Base-by-base conservation (phyloP, 2,329 filamentous ascomycete genomes). In the Ceratocystis eucalypticola region DNA sequence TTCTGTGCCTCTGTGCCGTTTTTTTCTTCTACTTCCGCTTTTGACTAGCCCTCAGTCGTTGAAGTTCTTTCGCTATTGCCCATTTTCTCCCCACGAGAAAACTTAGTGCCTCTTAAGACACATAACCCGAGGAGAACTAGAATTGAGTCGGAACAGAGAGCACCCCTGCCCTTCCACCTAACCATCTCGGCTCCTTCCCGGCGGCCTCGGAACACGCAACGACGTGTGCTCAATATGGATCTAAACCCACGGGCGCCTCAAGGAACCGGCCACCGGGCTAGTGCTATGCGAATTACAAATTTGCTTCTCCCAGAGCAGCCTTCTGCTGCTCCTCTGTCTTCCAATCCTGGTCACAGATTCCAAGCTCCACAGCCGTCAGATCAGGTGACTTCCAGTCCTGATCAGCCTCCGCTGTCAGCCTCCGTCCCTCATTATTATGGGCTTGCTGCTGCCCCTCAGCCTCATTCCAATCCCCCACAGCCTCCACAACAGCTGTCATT, bases 231-330 rank as follows among this genome's bases (percentile, higher is more conserved):
- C 55, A 33, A 22, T n/a, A 65, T 65, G 64, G 53, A 65, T 20
- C 44, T 44, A 28, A 33, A 48, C 55, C 37, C 30, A 28, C 41
- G n/a, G 22, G 15, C 15, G 25, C 37, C 22, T 25, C 28, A 53
- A 25, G 33, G 37, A 41, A 41, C 53, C 25, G 17, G 41, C 30
- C 64, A 65, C 12, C 53, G 64, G 33, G 20, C 41, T 28, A 44
- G 55, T 55, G 64, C 53, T 61, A 65, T 65, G 64, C 41, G 64
- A 22, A 65, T 65, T 15, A 37, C 53, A 30, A 64, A 64, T 53
- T 25, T 64, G 12, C 45, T 64, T 5, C 37, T 62, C 10, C 37
- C 62, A 12, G 62, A 53, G 20, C 45, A 64, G 3, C 62, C 62
- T 20, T 8, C n/a, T n/a, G n/a, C n/a, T 17, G 4, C 25, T 44